Conservation (phyloP, 768 basidiomycete genomes). For the Piloderma croceum region DNA sequence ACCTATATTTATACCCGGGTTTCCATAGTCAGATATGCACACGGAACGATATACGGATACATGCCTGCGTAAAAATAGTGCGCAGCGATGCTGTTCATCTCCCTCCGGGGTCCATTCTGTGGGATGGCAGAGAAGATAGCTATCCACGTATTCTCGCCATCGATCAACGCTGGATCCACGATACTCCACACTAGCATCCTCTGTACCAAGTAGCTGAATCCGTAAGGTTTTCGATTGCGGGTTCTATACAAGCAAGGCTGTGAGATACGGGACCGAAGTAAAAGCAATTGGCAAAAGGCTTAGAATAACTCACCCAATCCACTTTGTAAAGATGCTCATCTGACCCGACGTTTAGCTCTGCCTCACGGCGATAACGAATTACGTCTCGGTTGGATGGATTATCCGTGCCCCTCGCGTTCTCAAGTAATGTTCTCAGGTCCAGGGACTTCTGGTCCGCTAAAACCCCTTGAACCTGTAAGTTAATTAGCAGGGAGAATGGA, state of each 20-base stretch:
- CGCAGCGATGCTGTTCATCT: slow-evolving; percentile 23
- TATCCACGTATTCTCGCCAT: slow-evolving; percentile 72
- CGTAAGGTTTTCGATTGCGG: slow-evolving; percentile 48
- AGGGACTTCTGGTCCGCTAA: slow-evolving; percentile 80
- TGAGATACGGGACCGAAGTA: slow-evolving; percentile 1
- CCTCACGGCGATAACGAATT: slow-evolving; percentile 74
- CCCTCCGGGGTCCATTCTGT: slow-evolving; percentile 63
- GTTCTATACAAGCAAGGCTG: slow-evolving; percentile 38
- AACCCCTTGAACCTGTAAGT: slow-evolving; percentile 74
- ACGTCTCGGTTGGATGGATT: slow-evolving; percentile 51
- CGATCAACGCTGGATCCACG: slow-evolving; percentile 41
- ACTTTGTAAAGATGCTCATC: slow-evolving; percentile 76
- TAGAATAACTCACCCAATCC: slow-evolving; percentile 61
- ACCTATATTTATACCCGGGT: slow-evolving; percentile 46
- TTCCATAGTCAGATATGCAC: slow-evolving; percentile 19
- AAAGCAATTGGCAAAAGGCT: slow-evolving; percentile 5
- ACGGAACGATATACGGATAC: slow-evolving; percentile 11
- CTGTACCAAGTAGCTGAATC: slow-evolving; percentile 53
- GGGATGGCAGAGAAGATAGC: slow-evolving; percentile 62
- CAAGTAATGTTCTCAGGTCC: slow-evolving; percentile 75
- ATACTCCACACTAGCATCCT: slow-evolving; percentile 55
- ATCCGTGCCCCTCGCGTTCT: slow-evolving; percentile 52
- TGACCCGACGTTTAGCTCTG: slow-evolving; percentile 66
- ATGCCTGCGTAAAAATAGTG: slow-evolving; percentile 48
- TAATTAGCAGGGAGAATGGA: background rate